A percentile compares a stretch with the other conserved stretches of the same genome.
Evolutionary conservation across 129 eudicot species (phyloP).

Genomic region (Heracleum sosnowskyi): DNA sequence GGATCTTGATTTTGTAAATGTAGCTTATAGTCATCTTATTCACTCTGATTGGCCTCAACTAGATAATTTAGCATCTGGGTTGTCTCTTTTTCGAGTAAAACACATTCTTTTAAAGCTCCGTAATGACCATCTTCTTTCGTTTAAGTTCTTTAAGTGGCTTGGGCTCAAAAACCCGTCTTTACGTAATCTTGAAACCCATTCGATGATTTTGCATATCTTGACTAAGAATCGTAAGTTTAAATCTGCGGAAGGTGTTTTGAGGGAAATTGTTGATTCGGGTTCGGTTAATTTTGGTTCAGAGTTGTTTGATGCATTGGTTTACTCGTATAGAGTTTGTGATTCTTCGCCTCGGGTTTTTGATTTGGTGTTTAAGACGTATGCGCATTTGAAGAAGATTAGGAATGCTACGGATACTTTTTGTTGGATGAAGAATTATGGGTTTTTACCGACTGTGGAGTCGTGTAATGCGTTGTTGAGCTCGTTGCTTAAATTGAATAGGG

Average conservation of each 20-base stretch:
- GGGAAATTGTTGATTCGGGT: constrained; percentile 23
- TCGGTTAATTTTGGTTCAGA: constrained; percentile 29
- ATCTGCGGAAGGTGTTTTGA: constrained; percentile 55
- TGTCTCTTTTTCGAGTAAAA: constrained; percentile 54
- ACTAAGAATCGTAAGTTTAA: constrained; percentile 61
- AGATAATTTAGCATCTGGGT: constrained; percentile 28
- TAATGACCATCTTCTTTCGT: constrained; percentile 47
- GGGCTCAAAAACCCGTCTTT: constrained; percentile 27
- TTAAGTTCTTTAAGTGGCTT: constrained; percentile 71
- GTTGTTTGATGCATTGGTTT: constrained; percentile 47
- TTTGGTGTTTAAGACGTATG: constrained; percentile 58
- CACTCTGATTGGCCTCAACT: constrained; percentile 73
- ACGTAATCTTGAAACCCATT: constrained; percentile 47
- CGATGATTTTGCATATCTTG: constrained; percentile 57
- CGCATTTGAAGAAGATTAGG: constrained; percentile 65
- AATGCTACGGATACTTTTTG: constrained; percentile 46
- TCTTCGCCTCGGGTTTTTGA: constrained; percentile 75
- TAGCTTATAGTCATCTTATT: constrained; percentile 69
- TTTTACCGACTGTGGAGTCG: constrained; percentile 44
- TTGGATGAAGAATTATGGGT: constrained; percentile 69
- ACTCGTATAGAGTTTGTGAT: constrained; percentile 62
- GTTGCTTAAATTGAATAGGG: constrained; percentile 40
- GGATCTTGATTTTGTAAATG: constrained; percentile 66
- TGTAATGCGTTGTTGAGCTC: constrained; percentile 7
- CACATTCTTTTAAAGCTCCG: constrained; percentile 61